Percentiles rank a stretch among this genome's conserved stretches.
These are phyloP conservation scores for Viridothelium virens DNA, from an alignment of 495 filamentous ascomycete species.

Conservation along the genomic window DNA sequence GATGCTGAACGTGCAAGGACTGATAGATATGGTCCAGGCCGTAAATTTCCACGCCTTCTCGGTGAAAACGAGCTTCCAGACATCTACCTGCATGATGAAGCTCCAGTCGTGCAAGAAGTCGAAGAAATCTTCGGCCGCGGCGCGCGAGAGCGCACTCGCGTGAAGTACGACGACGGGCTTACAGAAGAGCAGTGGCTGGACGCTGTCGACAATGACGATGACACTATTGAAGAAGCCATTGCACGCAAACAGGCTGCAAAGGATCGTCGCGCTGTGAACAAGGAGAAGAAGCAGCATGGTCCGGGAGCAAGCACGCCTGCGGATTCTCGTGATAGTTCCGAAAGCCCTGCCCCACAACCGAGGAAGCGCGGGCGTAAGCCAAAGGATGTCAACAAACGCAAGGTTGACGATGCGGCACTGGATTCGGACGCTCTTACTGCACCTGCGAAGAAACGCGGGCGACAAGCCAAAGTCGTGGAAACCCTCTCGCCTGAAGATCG, in stretches of 20 bases:
- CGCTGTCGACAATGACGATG: constrained; percentile 93
- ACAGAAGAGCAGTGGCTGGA: constrained; percentile 96
- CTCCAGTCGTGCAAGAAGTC: constrained; percentile 67
- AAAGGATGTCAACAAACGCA: constrained; percentile 61
- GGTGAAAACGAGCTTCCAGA: constrained; percentile 84
- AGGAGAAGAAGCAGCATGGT: constrained; percentile 50
- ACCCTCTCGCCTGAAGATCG: constrained; percentile 48
- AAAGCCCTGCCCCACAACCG: constrained; percentile 48
- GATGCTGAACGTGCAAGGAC: constrained; percentile 63
- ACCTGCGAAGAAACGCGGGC: constrained; percentile 73
- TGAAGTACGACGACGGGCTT: constrained; percentile 93
- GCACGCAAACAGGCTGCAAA: constrained; percentile 81
- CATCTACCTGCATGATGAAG: constrained; percentile 82
- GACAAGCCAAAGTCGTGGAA: constrained; percentile 57
- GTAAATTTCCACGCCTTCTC: constrained; percentile 68
- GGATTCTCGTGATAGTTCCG: constrained; percentile 69
- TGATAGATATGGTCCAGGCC: constrained; percentile 63
- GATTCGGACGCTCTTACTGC: constrained; percentile 54
- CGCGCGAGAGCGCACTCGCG: constrained; percentile 83
- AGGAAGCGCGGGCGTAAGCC: constrained; percentile 77
- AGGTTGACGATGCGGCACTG: constrained; percentile 62
- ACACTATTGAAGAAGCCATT: constrained; percentile 85
- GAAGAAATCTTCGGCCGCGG: constrained; percentile 77
- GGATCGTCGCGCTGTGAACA: constrained; percentile 67
- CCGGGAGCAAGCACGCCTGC: constrained; percentile 64